Conservation (phyloP, 768 basidiomycete species). For the Solioccasus polychromus region DNA sequence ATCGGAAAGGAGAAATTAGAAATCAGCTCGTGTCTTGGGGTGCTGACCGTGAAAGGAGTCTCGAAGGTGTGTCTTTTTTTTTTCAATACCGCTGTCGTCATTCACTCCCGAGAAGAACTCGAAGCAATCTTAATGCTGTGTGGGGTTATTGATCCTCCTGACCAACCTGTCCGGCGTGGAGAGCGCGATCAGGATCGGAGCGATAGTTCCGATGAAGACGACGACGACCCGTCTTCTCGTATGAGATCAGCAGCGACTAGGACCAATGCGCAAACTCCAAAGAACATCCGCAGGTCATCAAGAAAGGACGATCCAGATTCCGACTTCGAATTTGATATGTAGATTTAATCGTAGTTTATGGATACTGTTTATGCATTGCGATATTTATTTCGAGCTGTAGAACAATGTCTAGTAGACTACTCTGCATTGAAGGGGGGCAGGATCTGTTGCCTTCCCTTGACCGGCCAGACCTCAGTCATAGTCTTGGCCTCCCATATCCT, state of each 20-base stretch:
- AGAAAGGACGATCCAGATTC: conserved; percentile 72
- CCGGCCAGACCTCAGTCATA: conserved; percentile 73
- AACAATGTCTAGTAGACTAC: conserved; percentile 14
- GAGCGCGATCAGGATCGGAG: conserved; percentile 32
- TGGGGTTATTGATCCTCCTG: conserved; percentile 60
- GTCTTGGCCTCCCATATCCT: conserved; percentile 65
- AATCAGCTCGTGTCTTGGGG: conserved; percentile 87
- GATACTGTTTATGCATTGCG: background rate
- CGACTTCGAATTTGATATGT: conserved; percentile 75
- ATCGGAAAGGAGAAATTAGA: conserved; percentile 87
- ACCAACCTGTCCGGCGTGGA: conserved; percentile 36
- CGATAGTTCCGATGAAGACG: conserved; percentile 44
- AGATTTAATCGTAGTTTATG: conserved; percentile 16
- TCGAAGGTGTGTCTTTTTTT: conserved; percentile 62
- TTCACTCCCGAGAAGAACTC: conserved; percentile 46
- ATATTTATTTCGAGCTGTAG: background rate
- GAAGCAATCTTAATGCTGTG: conserved; percentile 67
- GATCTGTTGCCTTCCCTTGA: conserved; percentile 50
- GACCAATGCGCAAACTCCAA: conserved; percentile 48
- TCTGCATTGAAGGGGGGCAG: conserved; percentile 60
- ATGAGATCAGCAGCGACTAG: conserved; percentile 57
- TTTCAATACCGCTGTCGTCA: background rate
- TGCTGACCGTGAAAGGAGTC: conserved; percentile 67
- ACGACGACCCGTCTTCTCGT: conserved; percentile 47
- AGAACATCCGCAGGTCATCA: conserved; percentile 50